Base-by-base conservation (phyloP, 495 filamentous ascomycete species). In the Aspergillus mulundensis region DNA sequence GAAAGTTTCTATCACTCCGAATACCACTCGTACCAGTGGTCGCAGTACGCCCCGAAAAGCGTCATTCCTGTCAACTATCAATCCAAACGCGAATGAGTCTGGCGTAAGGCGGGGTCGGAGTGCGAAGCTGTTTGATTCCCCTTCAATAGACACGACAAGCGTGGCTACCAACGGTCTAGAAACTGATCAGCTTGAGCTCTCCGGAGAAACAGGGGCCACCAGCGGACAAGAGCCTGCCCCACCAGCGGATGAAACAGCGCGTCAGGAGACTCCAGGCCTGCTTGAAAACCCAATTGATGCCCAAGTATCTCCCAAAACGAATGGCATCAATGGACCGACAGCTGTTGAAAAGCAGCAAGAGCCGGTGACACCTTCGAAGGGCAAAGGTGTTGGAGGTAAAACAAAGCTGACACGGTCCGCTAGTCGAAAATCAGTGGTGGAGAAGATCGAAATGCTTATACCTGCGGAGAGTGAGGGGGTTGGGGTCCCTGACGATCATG, bases 71-170 rank as follows among this genome's bases (percentile, higher is more conserved):
- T 59, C 69, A 36, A 49, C 57, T 5, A 45, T 65, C 40, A 73
- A 68, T 5, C 70, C 71, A 2, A 62, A 63, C 0, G 60, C 55
- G 5, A 63, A 57, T 32, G 57, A 60, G 2, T 54, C 64, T 0
- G 64, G 64, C 53, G 62, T 70, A 15, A 65, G 75, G 28, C 71
- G 75, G 15, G 73, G 72, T 8, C 70, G 75, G 6, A 77, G 75
- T 52, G 67, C 71, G 21, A 66, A 63, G 23, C 50, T 66, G 7
- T 53, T 61, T 12, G 73, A 69, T 5, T 71, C 67, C 0, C 70
- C 73, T 21, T 63, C 62, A 14, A 59, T 61, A 1, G 73, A 71
- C 4, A 59, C 65, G 5, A 56, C 52, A 25, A 57, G 62, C 10
- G 48, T 44, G 0, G 46, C 65, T 41, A 63, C 57, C 28, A 70